phyloP scores from a whole-genome alignment of 768 basidiomycete genomes.

The Floccularia luteovirens region DNA sequence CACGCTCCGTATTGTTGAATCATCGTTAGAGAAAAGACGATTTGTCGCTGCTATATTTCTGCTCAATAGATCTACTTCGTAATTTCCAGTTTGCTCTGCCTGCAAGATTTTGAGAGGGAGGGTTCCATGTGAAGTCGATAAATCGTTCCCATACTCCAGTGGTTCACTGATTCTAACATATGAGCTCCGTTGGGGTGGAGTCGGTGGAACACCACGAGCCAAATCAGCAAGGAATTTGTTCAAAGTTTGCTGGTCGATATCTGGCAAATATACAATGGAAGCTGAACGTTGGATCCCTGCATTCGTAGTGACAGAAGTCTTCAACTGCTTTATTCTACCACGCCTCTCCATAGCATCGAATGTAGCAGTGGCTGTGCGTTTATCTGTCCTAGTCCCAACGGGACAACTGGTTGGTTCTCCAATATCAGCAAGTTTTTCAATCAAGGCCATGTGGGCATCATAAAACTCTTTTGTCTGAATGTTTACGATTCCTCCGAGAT shows the following conservation, averaged over 20 bases:
- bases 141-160: conserved; percentile 46
- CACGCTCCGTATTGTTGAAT: conserved; percentile 46
- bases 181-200: conserved; percentile 22
- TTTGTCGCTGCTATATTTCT: conserved; percentile 35
- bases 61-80: conserved; percentile 35
- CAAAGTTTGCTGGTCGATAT: conserved; percentile 42
- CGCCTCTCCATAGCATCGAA: conserved; percentile 55
- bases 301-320: conserved; percentile 49
- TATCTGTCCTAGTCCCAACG: conserved; percentile 62
- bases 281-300: conserved; percentile 54
- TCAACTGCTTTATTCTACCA: conserved; percentile 64
- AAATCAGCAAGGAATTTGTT: conserved; percentile 52
- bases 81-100: conserved; percentile 32
- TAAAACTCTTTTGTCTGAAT: conserved; percentile 62
- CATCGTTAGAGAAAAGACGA: conserved; percentile 48
- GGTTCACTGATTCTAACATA: conserved; percentile 47
- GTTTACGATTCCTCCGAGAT: conserved; percentile 60
- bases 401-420: conserved; percentile 70
- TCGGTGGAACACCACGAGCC: conserved; percentile 27
- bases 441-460: conserved; percentile 56
- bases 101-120: conserved; percentile 40
- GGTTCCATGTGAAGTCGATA: conserved; percentile 19
- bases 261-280: conserved; percentile 60
- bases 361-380: conserved; percentile 57
- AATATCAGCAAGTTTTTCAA: conserved; percentile 45